Conservation (phyloP, 2,329 filamentous ascomycete species). For the Ustulina deusta region DNA sequence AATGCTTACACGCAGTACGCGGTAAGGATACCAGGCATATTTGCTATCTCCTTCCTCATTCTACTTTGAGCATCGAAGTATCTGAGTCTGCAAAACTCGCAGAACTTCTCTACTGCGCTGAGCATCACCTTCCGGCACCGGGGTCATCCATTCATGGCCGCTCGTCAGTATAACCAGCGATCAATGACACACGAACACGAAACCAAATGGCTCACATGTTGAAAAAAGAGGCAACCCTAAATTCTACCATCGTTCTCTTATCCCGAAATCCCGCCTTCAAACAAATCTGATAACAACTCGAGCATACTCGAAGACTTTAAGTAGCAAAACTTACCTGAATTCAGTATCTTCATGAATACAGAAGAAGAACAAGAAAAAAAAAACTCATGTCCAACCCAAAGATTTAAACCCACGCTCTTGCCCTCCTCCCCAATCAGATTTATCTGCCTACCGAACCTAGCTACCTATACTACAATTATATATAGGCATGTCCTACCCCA, state of each 20-base stretch:
- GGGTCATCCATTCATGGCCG: background rate
- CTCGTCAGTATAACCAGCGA: too few species aligned
- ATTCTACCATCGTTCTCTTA: background rate
- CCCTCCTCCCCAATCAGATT: background rate
- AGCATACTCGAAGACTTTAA: background rate
- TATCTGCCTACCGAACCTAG: too few species aligned
- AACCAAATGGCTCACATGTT: background rate
- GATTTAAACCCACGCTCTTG: background rate
- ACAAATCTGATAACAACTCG: background rate
- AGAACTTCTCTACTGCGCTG: too few species aligned
- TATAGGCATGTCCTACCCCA: background rate
- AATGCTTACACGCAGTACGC: too few species aligned
- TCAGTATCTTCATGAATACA: too few species aligned
- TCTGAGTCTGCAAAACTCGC: too few species aligned
- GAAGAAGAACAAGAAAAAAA: background rate
- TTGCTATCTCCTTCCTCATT: too few species aligned
- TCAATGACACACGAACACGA: too few species aligned
- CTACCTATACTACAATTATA: background rate
- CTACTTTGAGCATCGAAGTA: too few species aligned
- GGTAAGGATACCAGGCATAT: too few species aligned
- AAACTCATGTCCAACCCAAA: background rate
- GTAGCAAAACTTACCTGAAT: too few species aligned
- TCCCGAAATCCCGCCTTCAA: background rate
- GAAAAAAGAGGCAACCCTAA: background rate
- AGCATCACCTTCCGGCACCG: background rate